A percentile compares a stretch with the other conserved stretches of the same genome.
Conservation (phyloP, 208 protist species). For the Leishmania tropica region DNA sequence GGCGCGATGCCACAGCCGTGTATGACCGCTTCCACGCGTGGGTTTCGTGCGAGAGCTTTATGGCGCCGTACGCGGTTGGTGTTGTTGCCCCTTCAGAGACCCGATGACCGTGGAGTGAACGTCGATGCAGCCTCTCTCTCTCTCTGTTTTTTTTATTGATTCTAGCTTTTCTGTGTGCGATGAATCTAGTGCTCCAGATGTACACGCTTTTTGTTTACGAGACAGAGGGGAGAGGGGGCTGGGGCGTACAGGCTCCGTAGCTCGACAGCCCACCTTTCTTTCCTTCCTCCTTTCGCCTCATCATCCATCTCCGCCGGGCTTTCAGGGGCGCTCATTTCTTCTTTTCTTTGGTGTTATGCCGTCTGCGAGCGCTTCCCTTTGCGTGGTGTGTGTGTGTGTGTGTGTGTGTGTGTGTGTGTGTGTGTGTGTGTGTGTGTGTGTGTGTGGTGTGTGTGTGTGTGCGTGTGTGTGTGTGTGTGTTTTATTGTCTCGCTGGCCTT, state of each 20-base stretch:
- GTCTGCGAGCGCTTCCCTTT: background rate
- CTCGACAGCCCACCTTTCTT: background rate
- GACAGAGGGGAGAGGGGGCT: too few species aligned
- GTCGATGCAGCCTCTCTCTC: slow-evolving; percentile 14
- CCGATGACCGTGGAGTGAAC: background rate
- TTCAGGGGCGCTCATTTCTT: background rate
- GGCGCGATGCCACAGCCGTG: slow-evolving; percentile 67
- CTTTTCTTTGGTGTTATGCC: background rate
- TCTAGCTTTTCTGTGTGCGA: background rate
- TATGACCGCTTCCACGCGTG: slow-evolving; percentile 74
- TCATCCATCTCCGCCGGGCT: background rate
- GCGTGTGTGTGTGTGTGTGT: too few species aligned
- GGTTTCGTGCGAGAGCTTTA: slow-evolving; percentile 68
- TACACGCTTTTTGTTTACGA: background rate
- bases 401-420: too few species aligned
- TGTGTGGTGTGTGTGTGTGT: background rate
- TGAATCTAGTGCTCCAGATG: background rate
- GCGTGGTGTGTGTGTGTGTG: background rate
- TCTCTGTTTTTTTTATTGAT: background rate
- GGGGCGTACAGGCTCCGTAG: background rate
- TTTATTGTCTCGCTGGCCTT: too few species aligned
- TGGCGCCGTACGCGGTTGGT: slow-evolving; percentile 62
- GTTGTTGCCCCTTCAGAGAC: slow-evolving; percentile 15
- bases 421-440: too few species aligned
- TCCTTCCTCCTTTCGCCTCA: background rate